Evolutionary conservation across 371 early-diverging fungal species (phyloP), one percentile per base, ranked within the genome.

Genomic region (Mucor indicus): DNA sequence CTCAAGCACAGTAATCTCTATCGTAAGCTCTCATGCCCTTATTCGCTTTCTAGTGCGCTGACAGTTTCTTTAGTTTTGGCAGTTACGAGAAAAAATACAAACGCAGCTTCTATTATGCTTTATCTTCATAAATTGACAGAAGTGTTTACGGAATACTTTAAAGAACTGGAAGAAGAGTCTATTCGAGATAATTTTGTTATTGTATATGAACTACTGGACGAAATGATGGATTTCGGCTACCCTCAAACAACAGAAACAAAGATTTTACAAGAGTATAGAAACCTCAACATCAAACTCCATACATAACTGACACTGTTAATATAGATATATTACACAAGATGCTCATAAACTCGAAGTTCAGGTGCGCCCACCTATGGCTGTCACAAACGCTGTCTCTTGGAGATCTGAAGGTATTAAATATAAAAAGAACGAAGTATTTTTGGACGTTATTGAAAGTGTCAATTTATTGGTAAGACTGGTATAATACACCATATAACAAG

Each of bases 191-290:
- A 94, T 69, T 94, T 93, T 84, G 87, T 87, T 9, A 88, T 87
- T 19, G 88, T 94, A 5, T 98, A 98, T 66, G 99, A 98, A 73
- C 75, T 98, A 24, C 71, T 98, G 65, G 99, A 98, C 72, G 99
- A 98, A 69, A 98, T 98, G 95, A 96, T 97, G 96, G 99, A 98
- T 69, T 98, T 95, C 65, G 99, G 99, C 19, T 92, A 96, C 67
- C 98, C 99, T 24, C 99, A 98, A 64, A 95, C 95, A 3, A 98
- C 98, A 6, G 98, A 98, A 67, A 85, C 93, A 22, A 96, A 96
- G 76, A 96, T 97, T 50, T 74, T 98, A 45, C 89, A 96, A 75
- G 96, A 95, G 87, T 86, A 63, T 42, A 77, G 52, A n/a, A n/a
- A n/a, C n/a, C n/a, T n/a, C n/a, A n/a, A n/a, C n/a, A n/a, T n/a